phyloP scores from a whole-genome alignment of 2,329 filamentous ascomycete species.

The Akanthomyces uredinophilus region DNA sequence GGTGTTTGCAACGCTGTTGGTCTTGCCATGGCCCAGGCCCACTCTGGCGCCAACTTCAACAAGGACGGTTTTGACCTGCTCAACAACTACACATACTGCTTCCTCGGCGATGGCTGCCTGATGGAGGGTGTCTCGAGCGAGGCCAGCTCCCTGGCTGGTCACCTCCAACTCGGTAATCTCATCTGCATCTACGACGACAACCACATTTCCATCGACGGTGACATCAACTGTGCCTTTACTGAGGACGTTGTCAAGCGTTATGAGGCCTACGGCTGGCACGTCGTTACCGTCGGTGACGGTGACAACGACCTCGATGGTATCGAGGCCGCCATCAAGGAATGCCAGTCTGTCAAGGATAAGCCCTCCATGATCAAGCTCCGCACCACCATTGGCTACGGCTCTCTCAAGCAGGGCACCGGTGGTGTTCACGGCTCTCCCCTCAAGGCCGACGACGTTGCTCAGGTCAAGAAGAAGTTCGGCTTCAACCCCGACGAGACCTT shows the following conservation, averaged over 20 bases:
- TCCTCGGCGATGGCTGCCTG: conserved; percentile 97
- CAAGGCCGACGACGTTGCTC: conserved; percentile 89
- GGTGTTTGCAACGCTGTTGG: conserved; percentile 96
- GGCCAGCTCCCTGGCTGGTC: conserved; percentile 86
- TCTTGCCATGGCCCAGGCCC: conserved; percentile 92
- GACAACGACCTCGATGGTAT: conserved; percentile 84
- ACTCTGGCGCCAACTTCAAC: conserved; percentile 90
- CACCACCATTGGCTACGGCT: conserved; percentile 96
- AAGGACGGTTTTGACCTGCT: conserved; percentile 87
- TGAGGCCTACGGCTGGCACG: conserved; percentile 96
- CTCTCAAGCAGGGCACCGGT: conserved; percentile 85
- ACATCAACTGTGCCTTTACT: conserved; percentile 94
- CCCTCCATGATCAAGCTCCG: conserved; percentile 93
- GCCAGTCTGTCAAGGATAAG: conserved; percentile 88
- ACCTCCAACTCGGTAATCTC: conserved; percentile 95
- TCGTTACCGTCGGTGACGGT: conserved; percentile 76
- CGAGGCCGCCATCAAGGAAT: conserved; percentile 80
- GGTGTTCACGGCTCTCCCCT: conserved; percentile 95
- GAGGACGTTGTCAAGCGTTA: conserved; percentile 95
- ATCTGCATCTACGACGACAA: conserved; percentile 98
- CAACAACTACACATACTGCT: conserved; percentile 95
- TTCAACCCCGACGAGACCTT: conserved; percentile 95
- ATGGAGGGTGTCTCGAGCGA: conserved; percentile 97
- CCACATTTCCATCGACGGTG: conserved; percentile 91
- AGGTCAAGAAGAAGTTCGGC: conserved; percentile 91